Evolutionary conservation across 2,329 filamentous ascomycete species (phyloP), one percentile per base, ranked within the genome.

Genomic region (Fusarium sp.): DNA sequence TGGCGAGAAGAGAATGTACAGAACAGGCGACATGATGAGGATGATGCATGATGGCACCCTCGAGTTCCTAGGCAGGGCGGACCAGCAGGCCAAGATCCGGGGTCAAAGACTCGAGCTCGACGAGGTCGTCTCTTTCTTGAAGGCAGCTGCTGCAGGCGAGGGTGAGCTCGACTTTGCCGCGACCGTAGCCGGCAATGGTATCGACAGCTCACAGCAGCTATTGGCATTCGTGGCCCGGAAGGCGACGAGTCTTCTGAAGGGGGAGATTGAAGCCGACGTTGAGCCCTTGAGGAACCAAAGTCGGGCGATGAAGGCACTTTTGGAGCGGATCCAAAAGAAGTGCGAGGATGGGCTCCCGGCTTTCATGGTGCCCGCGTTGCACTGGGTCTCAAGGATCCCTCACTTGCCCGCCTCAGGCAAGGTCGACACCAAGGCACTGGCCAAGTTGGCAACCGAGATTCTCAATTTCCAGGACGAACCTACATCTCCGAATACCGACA

Each of bases 21-120:
- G 62, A 24, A 72, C 70, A 2, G 70, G 70, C 0, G 70, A 72
- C 18, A 73, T 72, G 61, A 72, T 72, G 70, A 62, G 70, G 10
- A 72, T 72, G 70, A 72, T 72, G 70, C 24, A 70, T 1, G 70
- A 73, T 0, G 70, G 70, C 0, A 34, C 70, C 0, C 52, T 73
- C 1, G 70, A 72, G 58, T 72, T 72, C 3, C 11, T 72, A 6
- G 70, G 70, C 0, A 63, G 70, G 13, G 38, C 57, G 0, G 70
- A 72, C 20, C 70, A 73, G 3, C 70, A 72, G 22, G 65, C 70
- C 18, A 72, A 72, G 45, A 72, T 72, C 10, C 61, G 70, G 2
- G 70, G 70, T 2, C 70, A 72, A 13, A 40, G 70, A 22, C 66
- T 72, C 2, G 70, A 72, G 11, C 4, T 72, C 0, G 70, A 62